Conservation (phyloP, 1,139 yeast species). For the Pichia cactophila region DNA sequence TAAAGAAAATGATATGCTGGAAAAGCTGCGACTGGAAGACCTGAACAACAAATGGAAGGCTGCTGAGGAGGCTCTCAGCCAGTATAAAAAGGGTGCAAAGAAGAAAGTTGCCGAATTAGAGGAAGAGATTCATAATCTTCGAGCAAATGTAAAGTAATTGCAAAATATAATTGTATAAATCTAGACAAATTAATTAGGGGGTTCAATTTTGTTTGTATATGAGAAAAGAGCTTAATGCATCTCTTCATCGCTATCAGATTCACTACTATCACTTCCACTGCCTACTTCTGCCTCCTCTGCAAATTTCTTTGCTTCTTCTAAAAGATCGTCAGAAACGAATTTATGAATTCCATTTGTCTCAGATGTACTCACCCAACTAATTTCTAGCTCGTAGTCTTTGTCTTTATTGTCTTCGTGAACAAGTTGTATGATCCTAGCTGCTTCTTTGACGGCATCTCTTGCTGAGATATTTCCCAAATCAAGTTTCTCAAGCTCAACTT, state of each 20-base stretch:
- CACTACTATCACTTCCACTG: conserved; percentile 49
- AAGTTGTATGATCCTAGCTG: conserved; percentile 84
- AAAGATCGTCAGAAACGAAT: conserved; percentile 66
- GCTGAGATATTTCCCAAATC: conserved; percentile 63
- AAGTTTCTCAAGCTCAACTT: conserved; percentile 89
- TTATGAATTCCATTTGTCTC: conserved; percentile 81
- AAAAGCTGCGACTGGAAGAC: conserved; percentile 47
- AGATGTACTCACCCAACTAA: conserved; percentile 74
- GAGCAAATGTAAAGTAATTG: neutral
- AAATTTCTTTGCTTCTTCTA: conserved; percentile 72
- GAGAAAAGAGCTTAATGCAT: conserved; percentile 26
- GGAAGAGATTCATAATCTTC: conserved; percentile 37
- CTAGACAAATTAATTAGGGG: neutral
- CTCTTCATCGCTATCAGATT: conserved; percentile 38
- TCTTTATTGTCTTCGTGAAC: conserved; percentile 98
- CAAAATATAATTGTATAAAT: neutral
- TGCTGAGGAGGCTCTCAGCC: conserved; percentile 60
- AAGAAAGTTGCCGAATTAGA: conserved; percentile 48
- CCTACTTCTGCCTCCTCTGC: conserved; percentile 66
- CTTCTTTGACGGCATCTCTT: conserved; percentile 81
- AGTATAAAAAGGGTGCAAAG: conserved; percentile 50
- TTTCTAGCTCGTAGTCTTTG: conserved; percentile 91
- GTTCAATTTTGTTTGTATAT: neutral
- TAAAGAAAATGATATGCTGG: conserved; percentile 19
- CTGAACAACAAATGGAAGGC: conserved; percentile 58